Base-by-base conservation (phyloP, 257 asterid species). In the Primulina huaijiensis region DNA sequence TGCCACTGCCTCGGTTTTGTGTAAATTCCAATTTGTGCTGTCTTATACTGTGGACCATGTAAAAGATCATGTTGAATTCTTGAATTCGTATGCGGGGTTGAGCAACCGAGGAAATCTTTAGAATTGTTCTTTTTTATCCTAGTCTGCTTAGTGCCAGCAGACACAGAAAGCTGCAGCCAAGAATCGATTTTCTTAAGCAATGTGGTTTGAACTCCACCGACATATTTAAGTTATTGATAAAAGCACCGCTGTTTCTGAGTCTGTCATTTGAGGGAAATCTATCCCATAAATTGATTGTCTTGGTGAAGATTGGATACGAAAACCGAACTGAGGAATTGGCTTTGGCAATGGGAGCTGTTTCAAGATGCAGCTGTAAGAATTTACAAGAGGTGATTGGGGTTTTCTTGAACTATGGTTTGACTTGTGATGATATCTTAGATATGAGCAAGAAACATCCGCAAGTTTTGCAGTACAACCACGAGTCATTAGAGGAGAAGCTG, bases 391-490 rank as follows among this genome's bases (percentile, higher is more conserved):
- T 80, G 60, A 66, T 89, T 61, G 88, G 94, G 2, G 85, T 88
- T 23, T 89, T 79, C 75, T 74, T 92, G 82, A 79, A 80, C 59
- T 88, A 89, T 7, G 97, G 98, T 6, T 76, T 92, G 82, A 83
- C 82, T 52, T 81, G 90, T 55, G 89, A 86, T 73, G 90, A 89
- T 53, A 85, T 92, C 56, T 43, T 86, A 75, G 98, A 90, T 76
- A 92, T 89, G 98, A 89, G 95, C 84, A 84, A 78, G 83, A 89
- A 86, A 72, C 98, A 92, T 57, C 95, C 92, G 0, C 98, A 89
- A 78, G 89, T 89, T 3, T 79, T 92, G 77, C 97, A 92, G 70
- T 92, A 88, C 65, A 92, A 89, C 66, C 89, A 80, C 8, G 85
- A 80, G 78, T 89, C 97, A 1, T 81, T 92, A 72, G 95, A 88